Evolutionary conservation across 768 basidiomycete genomes (phyloP), one percentile per base, ranked within the genome.

Genomic region (Suillus spraguei): DNA sequence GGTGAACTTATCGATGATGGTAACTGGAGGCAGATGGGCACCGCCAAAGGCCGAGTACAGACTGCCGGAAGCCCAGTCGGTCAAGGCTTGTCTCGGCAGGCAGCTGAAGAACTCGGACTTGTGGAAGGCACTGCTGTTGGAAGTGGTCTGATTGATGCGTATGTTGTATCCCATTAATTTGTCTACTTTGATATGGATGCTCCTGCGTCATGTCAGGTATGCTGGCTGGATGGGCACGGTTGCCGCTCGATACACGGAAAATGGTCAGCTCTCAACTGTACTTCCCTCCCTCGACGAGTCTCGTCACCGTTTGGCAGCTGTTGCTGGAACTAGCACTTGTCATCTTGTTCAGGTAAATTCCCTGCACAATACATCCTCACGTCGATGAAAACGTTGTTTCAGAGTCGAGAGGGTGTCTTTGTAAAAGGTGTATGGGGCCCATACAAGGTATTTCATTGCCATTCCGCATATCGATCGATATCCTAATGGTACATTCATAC

Each of bases 201-300:
- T 52, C 55, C 62, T 13, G 66, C 44, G 24, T 63, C 10, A 8
- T 49, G 39, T 24, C 66, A 91, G 90, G 5, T 90, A 99, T 75
- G 95, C 97, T 2, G 97, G 97, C 28, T 99, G 97, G 97, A 80
- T 99, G 67, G 97, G 97, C 11, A 99, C 97, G 0, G 87, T 97
- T 52, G 97, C 92, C 13, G 95, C 95, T n/a, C 80, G 89, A 47
- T 87, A 87, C 65, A 79, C 75, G 24, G 83, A 83, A 58, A 79
- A 85, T 36, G 86, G 82, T 7, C 76, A 79, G 63, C 65, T 86
- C 22, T 85, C 84, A 0, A 78, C 77, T n/a, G 72, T 75, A 16
- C 70, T 82, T 24, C 92, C 94, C 14, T 78, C 81, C 13, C 78
- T 97, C 8, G 83, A 88, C 10, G 92, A 97, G 66, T 93, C 93